A percentile compares a stretch with the other conserved stretches of the same genome.
phyloP scores from a whole-genome alignment of 176 grass and related monocot genomes.

The Eragrostis nindensis region DNA sequence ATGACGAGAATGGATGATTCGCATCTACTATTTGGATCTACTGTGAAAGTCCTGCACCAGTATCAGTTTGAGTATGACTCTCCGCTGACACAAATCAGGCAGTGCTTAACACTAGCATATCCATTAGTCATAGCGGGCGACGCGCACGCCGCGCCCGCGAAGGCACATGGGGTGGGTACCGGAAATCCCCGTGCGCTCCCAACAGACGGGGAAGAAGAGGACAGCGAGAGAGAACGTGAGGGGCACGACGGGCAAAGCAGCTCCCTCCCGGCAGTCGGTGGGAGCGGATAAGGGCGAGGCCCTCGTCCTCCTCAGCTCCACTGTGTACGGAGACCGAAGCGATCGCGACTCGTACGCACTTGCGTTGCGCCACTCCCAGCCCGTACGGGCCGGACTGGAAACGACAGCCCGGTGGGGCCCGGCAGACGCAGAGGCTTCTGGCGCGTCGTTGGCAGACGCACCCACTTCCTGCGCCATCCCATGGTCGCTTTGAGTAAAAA shows the following conservation, averaged over 20 bases:
- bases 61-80: neutral
- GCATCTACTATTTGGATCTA: too few species aligned
- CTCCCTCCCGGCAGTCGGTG: neutral
- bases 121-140: neutral
- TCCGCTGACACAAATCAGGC: neutral
- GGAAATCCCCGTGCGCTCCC: neutral
- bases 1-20: too few species aligned
- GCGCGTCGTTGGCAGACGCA: neutral
- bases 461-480: neutral
- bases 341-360: neutral
- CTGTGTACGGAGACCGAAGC: neutral
- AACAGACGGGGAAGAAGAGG: neutral
- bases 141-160: neutral
- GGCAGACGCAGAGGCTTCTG: neutral
- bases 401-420: neutral
- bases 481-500: conserved; percentile 19
- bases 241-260: neutral
- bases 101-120: neutral
- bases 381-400: neutral
- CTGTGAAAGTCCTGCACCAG: too few species aligned
- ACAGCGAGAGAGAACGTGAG: conserved; percentile 4
- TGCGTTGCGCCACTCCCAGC: neutral
- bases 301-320: too few species aligned
- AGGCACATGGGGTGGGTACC: neutral
- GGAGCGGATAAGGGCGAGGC: conserved; percentile 16